Base-by-base conservation (phyloP, 345 rosid species). In the Passiflora organensis region DNA sequence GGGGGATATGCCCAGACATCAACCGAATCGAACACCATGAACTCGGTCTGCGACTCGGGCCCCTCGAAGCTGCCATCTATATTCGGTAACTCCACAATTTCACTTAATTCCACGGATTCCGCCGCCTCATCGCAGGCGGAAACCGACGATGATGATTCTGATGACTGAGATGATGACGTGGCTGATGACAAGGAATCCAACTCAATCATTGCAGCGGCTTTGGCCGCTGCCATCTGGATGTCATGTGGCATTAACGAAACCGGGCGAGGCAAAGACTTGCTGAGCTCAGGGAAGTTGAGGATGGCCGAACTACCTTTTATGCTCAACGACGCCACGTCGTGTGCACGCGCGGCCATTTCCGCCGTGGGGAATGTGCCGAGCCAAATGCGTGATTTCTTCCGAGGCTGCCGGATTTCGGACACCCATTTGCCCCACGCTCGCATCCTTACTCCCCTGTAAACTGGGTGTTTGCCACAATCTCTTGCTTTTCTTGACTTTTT, bases 271-370 rank as follows among this genome's bases (percentile, higher is more conserved):
- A 90, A 80, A 2, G 80, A 75, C 38, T 64, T 57, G 13, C 75
- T 81, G 22, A 87, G 86, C 8, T 84, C 81, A 2, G 97, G 97
- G 74, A 90, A 90, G 77, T 90, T 90, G 50, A 90, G 82, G 48
- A 82, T 82, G 12, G 97, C 95, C 0, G 88, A 70, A 51, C 62
- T 70, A 28, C 97, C 97, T 58, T 90, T 90, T 16, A 90, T 84
- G 82, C 80, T 81, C 14, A 86, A 59, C 20, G 95, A 90, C 4
- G 97, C 97, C 13, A 82, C 95, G 70, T 90, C 97, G 53, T 90
- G 95, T 0, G 97, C 97, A 10, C 97, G 81, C 12, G 97, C 97
- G 1, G 97, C 97, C 97, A 90, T 90, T 73, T 90, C 97, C 23
- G 93, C 93, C 0, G 90, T 82, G 4, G 95, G 83, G 56, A 82